phyloP scores from a whole-genome alignment of 441 rosid genomes.

The Syzygium syzygioides region DNA sequence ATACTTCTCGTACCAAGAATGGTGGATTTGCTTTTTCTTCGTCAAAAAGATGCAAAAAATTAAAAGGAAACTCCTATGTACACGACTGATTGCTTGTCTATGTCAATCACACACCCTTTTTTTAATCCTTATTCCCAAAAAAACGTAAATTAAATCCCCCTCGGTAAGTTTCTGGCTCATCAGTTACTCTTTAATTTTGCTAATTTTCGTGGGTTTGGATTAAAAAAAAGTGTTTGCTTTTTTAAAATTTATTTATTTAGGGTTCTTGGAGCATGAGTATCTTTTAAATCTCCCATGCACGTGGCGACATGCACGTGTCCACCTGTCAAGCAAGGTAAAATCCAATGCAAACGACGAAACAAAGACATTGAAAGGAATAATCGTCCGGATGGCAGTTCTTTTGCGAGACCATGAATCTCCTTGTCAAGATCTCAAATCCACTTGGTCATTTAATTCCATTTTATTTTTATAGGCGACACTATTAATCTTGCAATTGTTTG shows the following conservation, averaged over 20 bases:
- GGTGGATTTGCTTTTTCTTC: not conserved
- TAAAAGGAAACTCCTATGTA: not conserved
- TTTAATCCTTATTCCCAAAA: conserved; percentile 18
- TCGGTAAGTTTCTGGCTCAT: not conserved
- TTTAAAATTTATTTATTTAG: not conserved
- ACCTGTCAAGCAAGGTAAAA: conserved; percentile 34
- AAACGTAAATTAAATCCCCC: not conserved
- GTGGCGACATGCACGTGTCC: conserved; percentile 48
- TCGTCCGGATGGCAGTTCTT: conserved; percentile 25
- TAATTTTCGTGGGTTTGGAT: not conserved
- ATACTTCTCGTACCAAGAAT: not conserved
- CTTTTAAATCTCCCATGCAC: conserved; percentile 43
- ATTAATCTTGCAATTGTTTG: not conserved
- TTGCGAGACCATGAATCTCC: conserved; percentile 1
- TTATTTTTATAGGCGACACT: not conserved
- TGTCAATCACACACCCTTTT: not conserved
- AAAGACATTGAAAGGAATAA: conserved; percentile 43
- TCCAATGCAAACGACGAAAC: conserved; percentile 51
- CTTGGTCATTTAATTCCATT: not conserved
- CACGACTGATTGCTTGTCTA: no score
- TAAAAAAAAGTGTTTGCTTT: not conserved
- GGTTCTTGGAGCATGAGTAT: conserved; percentile 7
- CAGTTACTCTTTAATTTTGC: not conserved
- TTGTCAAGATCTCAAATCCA: conserved; percentile 19
- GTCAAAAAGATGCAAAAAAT: conserved; percentile 7